Conservation (phyloP, 2,329 filamentous ascomycete species). For the Aspergillus sp. region DNA sequence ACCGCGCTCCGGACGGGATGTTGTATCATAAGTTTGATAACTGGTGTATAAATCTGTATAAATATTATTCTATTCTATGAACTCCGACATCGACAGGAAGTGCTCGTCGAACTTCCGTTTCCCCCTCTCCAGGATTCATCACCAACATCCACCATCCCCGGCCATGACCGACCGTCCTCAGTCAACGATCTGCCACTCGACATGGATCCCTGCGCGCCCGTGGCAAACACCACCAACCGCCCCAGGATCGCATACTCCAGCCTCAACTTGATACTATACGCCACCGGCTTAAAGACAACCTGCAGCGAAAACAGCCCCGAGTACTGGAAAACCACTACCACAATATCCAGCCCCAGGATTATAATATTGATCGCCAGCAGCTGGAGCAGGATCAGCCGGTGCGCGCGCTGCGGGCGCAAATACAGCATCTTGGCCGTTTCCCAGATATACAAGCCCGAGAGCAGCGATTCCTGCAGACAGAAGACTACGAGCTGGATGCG, state of each 20-base stretch:
- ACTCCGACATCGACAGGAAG: too few species aligned
- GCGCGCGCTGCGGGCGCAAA: constrained; percentile 22
- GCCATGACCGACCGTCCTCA: too few species aligned
- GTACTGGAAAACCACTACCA: constrained; percentile 42
- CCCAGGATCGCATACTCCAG: constrained; percentile 58
- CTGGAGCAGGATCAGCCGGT: constrained; percentile 22
- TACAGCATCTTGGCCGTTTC: constrained; percentile 49
- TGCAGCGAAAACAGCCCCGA: constrained; percentile 41
- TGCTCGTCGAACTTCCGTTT: too few species aligned
- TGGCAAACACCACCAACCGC: constrained; percentile 33
- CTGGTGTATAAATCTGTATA: too few species aligned
- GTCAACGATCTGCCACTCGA: too few species aligned
- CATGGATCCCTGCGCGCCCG: constrained; percentile 12
- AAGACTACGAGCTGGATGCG: constrained; percentile 55
- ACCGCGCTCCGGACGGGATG: too few species aligned
- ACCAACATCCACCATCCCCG: too few species aligned
- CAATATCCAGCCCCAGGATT: constrained; percentile 48
- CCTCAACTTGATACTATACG: constrained; percentile 46
- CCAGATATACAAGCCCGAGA: constrained; percentile 51
- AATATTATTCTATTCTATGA: too few species aligned
- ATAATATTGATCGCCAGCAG: constrained; percentile 56
- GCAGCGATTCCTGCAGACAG: constrained; percentile 52
- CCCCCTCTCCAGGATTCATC: too few species aligned
- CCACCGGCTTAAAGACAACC: constrained; percentile 40
- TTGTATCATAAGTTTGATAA: too few species aligned